Evolutionary conservation across 2,329 filamentous ascomycete genomes (phyloP), one percentile per base, ranked within the genome.

Genomic region (Calonectria pseudoreteaudii): DNA sequence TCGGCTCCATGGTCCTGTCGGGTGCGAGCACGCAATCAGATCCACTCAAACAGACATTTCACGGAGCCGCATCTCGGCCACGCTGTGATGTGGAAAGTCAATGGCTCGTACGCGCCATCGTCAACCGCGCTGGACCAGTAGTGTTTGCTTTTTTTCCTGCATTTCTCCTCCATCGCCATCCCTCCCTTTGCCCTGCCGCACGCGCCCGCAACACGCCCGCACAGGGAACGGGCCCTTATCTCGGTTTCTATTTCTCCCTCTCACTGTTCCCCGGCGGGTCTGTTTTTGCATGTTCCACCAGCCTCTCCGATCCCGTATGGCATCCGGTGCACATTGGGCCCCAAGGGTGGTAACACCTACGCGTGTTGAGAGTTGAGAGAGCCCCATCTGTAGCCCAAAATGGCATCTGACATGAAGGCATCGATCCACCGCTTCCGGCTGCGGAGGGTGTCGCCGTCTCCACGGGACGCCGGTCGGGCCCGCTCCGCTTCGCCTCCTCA

Each of bases 371-470:
- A 52, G 13, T 16, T 28, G 26, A 34, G 58, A 71, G 36, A 64
- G 26, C 65, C 58, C 52, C 66, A 30, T 41, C 18, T 36, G 44
- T 66, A 64, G 66, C 74, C 76, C 68, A 73, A 75, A 77, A 80
- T 80, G 75, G 79, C 76, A 74, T 76, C 80, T 62, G 78, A 79
- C 58, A 78, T 81, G 79, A 80, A 80, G 66, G 77, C 75, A 58
- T 80, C 79, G 70, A 75, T 80, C 79, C 74, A 79, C 76, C 78
- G 78, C 71, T 77, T 79, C 76, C 78, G 78, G 70, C 70, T 80
- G 68, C 76, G 77, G 74, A 75, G 75, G 73, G 71, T 72, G 75
- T 79, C 80, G 68, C 77, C 81, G 64, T 77, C 81, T 52, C 77
- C 78, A 23, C 70, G 71, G 58, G 67, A 71, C 50, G 67, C 74